Evolutionary conservation across 805 yeast species (phyloP).

Genomic region (Candida hungchunana): DNA sequence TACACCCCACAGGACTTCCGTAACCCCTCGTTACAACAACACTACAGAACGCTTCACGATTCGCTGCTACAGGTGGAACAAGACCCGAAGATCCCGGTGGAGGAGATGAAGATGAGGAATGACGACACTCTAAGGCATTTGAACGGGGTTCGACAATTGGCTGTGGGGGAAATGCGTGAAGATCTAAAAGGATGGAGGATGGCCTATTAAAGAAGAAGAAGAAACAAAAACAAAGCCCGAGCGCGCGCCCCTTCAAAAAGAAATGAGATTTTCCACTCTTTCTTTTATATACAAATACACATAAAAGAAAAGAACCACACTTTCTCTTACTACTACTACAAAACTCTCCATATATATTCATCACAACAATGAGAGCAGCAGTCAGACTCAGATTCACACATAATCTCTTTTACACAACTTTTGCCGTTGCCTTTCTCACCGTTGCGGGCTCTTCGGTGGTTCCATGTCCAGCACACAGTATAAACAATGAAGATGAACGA

Average conservation of each 20-base stretch:
- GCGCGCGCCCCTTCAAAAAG: too few species aligned
- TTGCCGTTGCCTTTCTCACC: slow-evolving; percentile 52
- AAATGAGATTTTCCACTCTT: too few species aligned
- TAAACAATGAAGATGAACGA: slow-evolving; percentile 36
- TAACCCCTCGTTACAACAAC: slow-evolving; percentile 68
- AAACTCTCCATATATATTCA: too few species aligned
- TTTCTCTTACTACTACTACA: too few species aligned
- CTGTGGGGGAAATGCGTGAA: too few species aligned
- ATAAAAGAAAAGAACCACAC: too few species aligned
- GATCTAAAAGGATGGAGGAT: too few species aligned
- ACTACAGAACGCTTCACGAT: slow-evolving; percentile 59
- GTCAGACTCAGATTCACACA: slow-evolving; percentile 49
- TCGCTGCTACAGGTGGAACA: slow-evolving; percentile 55
- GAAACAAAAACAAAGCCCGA: too few species aligned
- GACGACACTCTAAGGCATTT: slow-evolving; percentile 35
- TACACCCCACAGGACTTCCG: slow-evolving; percentile 55
- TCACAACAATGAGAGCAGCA: slow-evolving; percentile 47
- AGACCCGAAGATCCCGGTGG: slow-evolving; percentile 2
- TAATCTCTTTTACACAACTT: slow-evolving; percentile 53
- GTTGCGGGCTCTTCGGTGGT: slow-evolving; percentile 39
- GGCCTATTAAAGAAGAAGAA: too few species aligned
- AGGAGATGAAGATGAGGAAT: slow-evolving; percentile 16
- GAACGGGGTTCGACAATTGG: slow-evolving; percentile 24
- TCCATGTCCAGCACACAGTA: slow-evolving; percentile 41
- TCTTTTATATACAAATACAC: too few species aligned